These are phyloP conservation scores for Fagus crenata DNA, from an alignment of 306 rosid genomes.

Conservation along the genomic window DNA sequence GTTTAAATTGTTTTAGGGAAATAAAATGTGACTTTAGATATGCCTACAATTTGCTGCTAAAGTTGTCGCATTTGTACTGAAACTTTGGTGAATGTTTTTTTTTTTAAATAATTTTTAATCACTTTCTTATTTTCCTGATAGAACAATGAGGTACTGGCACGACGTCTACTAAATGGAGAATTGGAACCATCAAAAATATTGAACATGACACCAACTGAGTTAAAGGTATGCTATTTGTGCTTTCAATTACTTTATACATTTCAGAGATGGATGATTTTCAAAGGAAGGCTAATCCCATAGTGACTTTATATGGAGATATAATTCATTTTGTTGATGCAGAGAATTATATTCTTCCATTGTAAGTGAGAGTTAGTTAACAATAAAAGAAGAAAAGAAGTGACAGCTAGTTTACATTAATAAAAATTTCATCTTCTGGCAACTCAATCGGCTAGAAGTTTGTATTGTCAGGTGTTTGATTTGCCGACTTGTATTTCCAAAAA, in stretches of 20 bases:
- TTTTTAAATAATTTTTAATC: not conserved
- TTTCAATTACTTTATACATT: not conserved
- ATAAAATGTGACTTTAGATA: not conserved
- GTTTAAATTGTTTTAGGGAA: not conserved
- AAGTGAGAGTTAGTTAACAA: not conserved
- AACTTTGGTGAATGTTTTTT: not conserved
- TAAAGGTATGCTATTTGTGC: constrained; percentile 58
- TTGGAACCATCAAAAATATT: constrained; percentile 76
- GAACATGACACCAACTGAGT: constrained; percentile 86
- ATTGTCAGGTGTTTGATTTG: not conserved
- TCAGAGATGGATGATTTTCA: not conserved
- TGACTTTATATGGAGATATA: not conserved
- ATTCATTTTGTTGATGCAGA: not conserved
- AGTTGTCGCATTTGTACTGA: not conserved
- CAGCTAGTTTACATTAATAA: not conserved
- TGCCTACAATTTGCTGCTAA: not conserved
- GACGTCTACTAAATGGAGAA: constrained; percentile 73
- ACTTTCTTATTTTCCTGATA: constrained; percentile 36
- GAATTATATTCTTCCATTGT: not conserved
- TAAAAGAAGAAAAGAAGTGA: no score
- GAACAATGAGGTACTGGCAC: constrained; percentile 62
- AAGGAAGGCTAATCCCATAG: not conserved
- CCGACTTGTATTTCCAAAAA: not conserved
- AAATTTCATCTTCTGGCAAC: not conserved
- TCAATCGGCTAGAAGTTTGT: not conserved